Conservation (phyloP, 306 rosid species). For the Prunus salicina region DNA sequence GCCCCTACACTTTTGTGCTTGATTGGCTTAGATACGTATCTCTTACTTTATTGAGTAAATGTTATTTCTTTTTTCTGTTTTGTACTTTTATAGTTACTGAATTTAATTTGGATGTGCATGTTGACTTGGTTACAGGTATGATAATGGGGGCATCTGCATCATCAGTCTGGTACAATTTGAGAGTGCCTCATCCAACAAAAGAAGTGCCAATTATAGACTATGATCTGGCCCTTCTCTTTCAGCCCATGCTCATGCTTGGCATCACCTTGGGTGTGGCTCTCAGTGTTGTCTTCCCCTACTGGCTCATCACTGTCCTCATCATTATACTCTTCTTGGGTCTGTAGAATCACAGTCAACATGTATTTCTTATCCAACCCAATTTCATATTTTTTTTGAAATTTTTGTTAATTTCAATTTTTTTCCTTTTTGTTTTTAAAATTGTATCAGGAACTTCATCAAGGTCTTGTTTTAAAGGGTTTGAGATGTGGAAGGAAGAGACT, state of each 20-base stretch:
- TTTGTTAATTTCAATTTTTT: neutral
- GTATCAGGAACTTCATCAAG: constrained; percentile 76
- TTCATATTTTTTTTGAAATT: neutral
- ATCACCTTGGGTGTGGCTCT: constrained; percentile 84
- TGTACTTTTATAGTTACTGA: neutral
- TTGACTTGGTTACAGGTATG: constrained; percentile 55
- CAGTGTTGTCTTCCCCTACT: constrained; percentile 90
- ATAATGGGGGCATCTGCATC: constrained; percentile 93
- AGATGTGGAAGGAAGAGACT: constrained; percentile 85
- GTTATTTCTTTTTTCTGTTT: neutral
- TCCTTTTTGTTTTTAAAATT: neutral
- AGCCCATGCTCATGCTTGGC: constrained; percentile 95
- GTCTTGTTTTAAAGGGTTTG: constrained; percentile 63
- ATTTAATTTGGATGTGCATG: neutral
- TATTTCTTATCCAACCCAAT: neutral
- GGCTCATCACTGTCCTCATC: constrained; percentile 90
- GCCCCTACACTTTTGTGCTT: neutral
- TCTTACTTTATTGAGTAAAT: neutral
- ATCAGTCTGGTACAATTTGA: constrained; percentile 85
- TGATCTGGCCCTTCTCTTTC: constrained; percentile 82
- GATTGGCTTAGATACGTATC: neutral
- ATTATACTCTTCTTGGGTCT: constrained; percentile 76
- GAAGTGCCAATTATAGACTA: constrained; percentile 83
- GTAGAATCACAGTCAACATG: neutral
- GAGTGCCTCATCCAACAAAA: constrained; percentile 83